Base-by-base conservation (phyloP, 129 eudicot species). In the Kitagawia praeruptora region DNA sequence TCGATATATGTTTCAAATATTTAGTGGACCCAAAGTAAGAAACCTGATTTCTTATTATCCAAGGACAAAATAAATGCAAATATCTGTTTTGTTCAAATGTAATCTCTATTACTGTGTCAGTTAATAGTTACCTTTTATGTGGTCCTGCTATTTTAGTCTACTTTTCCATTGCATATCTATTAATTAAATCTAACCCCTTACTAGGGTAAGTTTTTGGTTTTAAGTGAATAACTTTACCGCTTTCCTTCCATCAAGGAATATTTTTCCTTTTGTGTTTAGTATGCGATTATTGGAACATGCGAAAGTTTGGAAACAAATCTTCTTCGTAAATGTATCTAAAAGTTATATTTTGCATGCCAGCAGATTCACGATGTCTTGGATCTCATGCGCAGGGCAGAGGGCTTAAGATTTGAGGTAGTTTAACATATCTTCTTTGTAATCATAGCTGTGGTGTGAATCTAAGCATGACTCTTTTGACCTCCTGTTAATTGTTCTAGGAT, bases 361-460 rank as follows among this genome's bases (percentile, higher is more conserved):
- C 97, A 95, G 92, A 87, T 95, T 61, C 97, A 91, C 79, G 88
- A 81, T 70, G 96, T 90, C 6, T 80, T 95, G 90, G 96, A 95
- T 84, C 88, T 90, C 82, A 87, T 95, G 87, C 93, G 97, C 53
- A 88, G 98, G 72, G 97, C 97, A 4, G 98, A 92, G 75, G 96
- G 93, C 48, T 78, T 95, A 85, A 85, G 98, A 79, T 75, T 92
- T 75, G 98, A 95, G 97, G 98, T 95, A 81, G 25, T 23, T 54
- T 21, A n/a, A 2, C 67, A n/a, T 1, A n/a, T 56, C 31, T 56
- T 56, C 0, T 23, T 7, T 23, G 28, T 10, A n/a, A 10, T 58
- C 67, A n/a, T 58, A 23, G 21, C 3, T 23, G 31, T n/a, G 67
- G 15, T 8, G 25, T 58, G 31, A 58, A 58, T 18, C 15, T 5